Conservation (phyloP, 768 basidiomycete species). For the Agrocybe chaxingu region DNA sequence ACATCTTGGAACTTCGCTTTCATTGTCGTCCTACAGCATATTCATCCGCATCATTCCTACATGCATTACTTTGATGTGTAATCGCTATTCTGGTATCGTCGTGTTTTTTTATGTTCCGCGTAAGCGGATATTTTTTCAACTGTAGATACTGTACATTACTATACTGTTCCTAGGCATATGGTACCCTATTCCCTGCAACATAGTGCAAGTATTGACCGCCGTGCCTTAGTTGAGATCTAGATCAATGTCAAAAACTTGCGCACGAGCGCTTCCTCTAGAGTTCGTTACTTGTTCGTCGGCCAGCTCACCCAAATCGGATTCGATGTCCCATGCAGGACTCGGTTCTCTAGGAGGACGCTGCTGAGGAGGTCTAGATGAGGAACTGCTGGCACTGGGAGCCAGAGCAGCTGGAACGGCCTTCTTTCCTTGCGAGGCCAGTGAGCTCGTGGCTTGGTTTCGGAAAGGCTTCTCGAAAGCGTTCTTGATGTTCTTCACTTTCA, state of each 20-base stretch:
- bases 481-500: constrained; percentile 88
- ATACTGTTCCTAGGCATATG: no score
- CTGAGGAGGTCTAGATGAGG: not conserved
- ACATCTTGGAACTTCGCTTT: not conserved
- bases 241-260: constrained; percentile 39
- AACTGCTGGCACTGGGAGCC: not conserved
- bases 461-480: constrained; percentile 92
- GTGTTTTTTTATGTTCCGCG: no score
- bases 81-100: not conserved
- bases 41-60: not conserved
- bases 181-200: no score
- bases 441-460: constrained; percentile 59
- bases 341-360: constrained; percentile 31
- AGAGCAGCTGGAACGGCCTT: not conserved
- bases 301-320: constrained; percentile 40
- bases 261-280: not conserved
- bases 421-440: constrained; percentile 16
- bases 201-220: no score
- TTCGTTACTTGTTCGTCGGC: not conserved
- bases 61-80: not conserved
- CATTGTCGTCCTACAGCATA: not conserved
- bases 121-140: no score
- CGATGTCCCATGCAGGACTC: constrained; percentile 75
- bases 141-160: no score
- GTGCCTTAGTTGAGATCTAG: constrained; percentile 37